phyloP scores from a whole-genome alignment of 1,284 basidiomycete species.

The Boletus smithii region DNA sequence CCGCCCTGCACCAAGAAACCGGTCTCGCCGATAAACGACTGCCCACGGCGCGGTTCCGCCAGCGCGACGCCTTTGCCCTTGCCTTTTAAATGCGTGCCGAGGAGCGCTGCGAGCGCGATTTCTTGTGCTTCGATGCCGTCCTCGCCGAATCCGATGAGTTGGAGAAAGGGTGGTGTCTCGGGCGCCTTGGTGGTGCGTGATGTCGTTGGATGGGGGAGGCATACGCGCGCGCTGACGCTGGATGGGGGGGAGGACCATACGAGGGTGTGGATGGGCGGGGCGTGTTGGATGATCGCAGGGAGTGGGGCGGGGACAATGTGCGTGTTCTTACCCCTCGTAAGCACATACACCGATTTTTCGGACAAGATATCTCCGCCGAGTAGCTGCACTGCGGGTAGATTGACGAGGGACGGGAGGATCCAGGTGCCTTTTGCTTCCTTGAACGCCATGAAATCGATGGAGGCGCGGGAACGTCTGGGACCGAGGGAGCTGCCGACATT shows the following conservation, averaged over 20 bases:
- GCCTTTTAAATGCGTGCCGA: constrained; percentile 12
- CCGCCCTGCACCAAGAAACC: constrained; percentile 65
- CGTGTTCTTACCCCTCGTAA: constrained; percentile 66
- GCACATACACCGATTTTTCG: constrained; percentile 49
- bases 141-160: constrained; percentile 64
- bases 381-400: constrained; percentile 41
- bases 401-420: constrained; percentile 50
- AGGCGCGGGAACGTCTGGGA: constrained; percentile 47
- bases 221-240: constrained; percentile 53
- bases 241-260: constrained; percentile 58
- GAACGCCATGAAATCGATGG: constrained; percentile 48
- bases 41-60: constrained; percentile 48
- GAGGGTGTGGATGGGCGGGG: constrained; percentile 52
- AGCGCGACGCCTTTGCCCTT: constrained; percentile 46
- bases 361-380: constrained; percentile 17
- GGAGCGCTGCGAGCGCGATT: constrained; percentile 41
- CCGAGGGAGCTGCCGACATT: constrained; percentile 16
- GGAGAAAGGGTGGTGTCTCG: constrained; percentile 45
- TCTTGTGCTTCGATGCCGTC: constrained; percentile 72
- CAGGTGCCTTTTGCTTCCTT: constrained; percentile 50
- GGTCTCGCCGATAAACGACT: constrained; percentile 60
- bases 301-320: constrained; percentile 68
- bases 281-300: constrained; percentile 46
- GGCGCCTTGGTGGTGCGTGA: neutral
- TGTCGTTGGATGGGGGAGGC: constrained; percentile 26